phyloP scores from a whole-genome alignment of 2,329 filamentous ascomycete species.

The Phialophora macrospora region DNA sequence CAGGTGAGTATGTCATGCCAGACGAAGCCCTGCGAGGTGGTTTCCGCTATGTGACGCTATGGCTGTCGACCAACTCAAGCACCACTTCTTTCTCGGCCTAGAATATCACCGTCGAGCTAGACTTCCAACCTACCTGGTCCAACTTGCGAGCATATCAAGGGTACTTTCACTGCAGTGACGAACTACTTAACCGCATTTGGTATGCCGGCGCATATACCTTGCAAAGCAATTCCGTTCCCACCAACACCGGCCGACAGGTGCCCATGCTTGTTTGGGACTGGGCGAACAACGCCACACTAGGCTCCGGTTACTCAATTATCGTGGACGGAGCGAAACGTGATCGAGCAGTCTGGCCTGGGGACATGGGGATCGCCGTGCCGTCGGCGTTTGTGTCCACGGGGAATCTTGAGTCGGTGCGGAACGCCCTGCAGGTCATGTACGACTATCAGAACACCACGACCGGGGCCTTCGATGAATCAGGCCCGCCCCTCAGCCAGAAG shows the following conservation, averaged over 20 bases:
- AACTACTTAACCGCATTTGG: conserved; percentile 62
- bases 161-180: conserved; percentile 58
- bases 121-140: conserved; percentile 58
- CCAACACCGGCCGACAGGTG: conserved; percentile 46
- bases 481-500: conserved; percentile 45
- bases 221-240: conserved; percentile 52
- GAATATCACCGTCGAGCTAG: conserved; percentile 51
- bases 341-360: conserved; percentile 54
- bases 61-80: conserved; percentile 42
- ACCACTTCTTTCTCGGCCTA: conserved; percentile 47
- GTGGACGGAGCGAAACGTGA: conserved; percentile 53
- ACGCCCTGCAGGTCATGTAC: conserved; percentile 56
- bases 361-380: conserved; percentile 58
- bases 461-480: conserved; percentile 46
- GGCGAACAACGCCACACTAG: conserved; percentile 49
- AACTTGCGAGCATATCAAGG: conserved; percentile 59
- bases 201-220: conserved; percentile 62
- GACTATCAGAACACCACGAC: conserved; percentile 47
- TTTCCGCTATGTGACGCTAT: conserved; percentile 53
- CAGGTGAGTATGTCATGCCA: conserved; percentile 48
- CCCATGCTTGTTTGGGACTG: conserved; percentile 44
- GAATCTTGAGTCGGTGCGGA: conserved; percentile 54
- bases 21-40: conserved; percentile 50
- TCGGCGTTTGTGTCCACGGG: conserved; percentile 51
- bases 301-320: conserved; percentile 50